phyloP scores from a whole-genome alignment of 2,329 filamentous ascomycete genomes.

The Pseudogymnoascus sp. region DNA sequence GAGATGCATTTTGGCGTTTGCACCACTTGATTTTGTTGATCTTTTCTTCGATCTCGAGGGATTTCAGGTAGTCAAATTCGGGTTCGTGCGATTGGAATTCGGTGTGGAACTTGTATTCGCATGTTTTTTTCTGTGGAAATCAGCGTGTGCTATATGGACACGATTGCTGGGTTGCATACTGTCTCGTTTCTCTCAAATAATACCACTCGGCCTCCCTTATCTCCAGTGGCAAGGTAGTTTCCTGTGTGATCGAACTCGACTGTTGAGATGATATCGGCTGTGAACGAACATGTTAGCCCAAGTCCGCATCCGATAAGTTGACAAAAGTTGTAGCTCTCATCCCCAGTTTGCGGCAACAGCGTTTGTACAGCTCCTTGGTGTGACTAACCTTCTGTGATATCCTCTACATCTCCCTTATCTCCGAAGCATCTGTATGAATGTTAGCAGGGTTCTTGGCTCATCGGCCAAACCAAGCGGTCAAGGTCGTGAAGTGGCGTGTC shows the following conservation, averaged over 20 bases:
- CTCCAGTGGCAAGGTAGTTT: slow-evolving; percentile 82
- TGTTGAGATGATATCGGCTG: slow-evolving; percentile 85
- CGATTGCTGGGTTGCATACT: slow-evolving; percentile 39
- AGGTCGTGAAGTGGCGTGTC: background rate
- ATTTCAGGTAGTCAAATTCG: slow-evolving; percentile 99
- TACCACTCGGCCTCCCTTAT: slow-evolving; percentile 79
- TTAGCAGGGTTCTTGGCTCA: slow-evolving; percentile 18
- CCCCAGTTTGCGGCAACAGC: background rate
- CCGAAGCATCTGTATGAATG: slow-evolving; percentile 73
- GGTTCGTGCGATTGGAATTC: slow-evolving; percentile 99
- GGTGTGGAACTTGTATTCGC: slow-evolving; percentile 99
- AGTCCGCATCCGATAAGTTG: slow-evolving; percentile 17
- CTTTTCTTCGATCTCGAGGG: slow-evolving; percentile 98
- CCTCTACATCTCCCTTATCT: slow-evolving; percentile 98
- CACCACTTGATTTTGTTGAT: slow-evolving; percentile 99
- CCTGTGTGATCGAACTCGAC: slow-evolving; percentile 87
- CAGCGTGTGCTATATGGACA: background rate
- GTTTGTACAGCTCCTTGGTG: background rate
- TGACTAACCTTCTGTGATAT: slow-evolving; percentile 29
- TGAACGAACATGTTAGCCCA: slow-evolving; percentile 17
- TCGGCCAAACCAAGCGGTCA: slow-evolving; percentile 3
- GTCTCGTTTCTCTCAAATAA: slow-evolving; percentile 93
- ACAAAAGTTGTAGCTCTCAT: background rate
- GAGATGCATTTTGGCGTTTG: slow-evolving; percentile 91
- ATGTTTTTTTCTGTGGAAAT: slow-evolving; percentile 82